Evolutionary conservation across 2,329 filamentous ascomycete genomes (phyloP).

Genomic region (Phaeosphaeria sp.): DNA sequence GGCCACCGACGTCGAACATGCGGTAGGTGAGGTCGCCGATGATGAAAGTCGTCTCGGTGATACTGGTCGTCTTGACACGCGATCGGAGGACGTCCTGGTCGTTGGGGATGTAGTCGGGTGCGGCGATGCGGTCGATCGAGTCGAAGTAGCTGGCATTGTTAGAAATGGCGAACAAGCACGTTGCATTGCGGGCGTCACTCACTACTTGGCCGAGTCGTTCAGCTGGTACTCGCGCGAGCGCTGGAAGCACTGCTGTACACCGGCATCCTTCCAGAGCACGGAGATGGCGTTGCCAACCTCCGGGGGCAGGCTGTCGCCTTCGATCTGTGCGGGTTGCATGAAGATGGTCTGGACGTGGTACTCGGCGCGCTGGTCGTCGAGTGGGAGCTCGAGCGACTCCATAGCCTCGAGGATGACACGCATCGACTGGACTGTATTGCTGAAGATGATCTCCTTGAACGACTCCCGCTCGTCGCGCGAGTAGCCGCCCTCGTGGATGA

Average conservation of each 20-base stretch:
- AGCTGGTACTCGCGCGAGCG: slow-evolving; percentile 94
- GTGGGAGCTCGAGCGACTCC: slow-evolving; percentile 75
- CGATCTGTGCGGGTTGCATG: slow-evolving; percentile 97
- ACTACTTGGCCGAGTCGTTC: slow-evolving; percentile 97
- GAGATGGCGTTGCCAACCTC: slow-evolving; percentile 94
- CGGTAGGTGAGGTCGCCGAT: slow-evolving; percentile 93
- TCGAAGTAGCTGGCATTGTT: slow-evolving; percentile 80
- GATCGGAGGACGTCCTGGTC: slow-evolving; percentile 95
- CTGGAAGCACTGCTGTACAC: slow-evolving; percentile 95
- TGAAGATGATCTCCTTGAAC: slow-evolving; percentile 76
- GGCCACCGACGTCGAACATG: slow-evolving; percentile 97
- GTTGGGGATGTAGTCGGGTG: slow-evolving; percentile 91
- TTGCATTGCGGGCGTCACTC: slow-evolving; percentile 50
- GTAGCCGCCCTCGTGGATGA: slow-evolving; percentile 98
- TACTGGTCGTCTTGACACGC: slow-evolving; percentile 97
- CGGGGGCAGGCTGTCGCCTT: slow-evolving; percentile 90
- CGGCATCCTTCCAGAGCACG: slow-evolving; percentile 89
- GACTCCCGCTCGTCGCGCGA: slow-evolving; percentile 83
- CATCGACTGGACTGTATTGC: slow-evolving; percentile 74
- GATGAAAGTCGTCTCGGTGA: slow-evolving; percentile 95
- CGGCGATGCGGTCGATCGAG: slow-evolving; percentile 87
- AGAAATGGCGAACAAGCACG: slow-evolving; percentile 15
- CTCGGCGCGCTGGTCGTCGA: slow-evolving; percentile 91
- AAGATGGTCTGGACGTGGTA: slow-evolving; percentile 99
- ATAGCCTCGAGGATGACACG: slow-evolving; percentile 73